phyloP scores from a whole-genome alignment of 345 rosid species.

The Excoecaria cochinchinensis region DNA sequence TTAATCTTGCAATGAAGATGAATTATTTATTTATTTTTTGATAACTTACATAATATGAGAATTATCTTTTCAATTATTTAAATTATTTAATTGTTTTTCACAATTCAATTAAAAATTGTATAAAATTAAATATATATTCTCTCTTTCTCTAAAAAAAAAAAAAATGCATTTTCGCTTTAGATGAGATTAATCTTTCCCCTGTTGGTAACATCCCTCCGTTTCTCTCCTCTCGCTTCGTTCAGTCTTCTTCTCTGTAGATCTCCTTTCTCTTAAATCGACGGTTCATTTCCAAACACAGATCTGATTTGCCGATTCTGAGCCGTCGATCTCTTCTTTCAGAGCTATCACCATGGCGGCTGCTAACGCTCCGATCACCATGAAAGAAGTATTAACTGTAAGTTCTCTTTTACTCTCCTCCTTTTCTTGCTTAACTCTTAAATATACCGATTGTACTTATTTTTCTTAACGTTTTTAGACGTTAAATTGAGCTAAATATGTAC shows the following conservation, averaged over 20 bases:
- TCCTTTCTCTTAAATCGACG: conserved; percentile 2
- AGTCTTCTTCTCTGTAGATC: not conserved
- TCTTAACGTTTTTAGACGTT: not conserved
- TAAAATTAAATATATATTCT: no score
- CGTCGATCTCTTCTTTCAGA: conserved; percentile 37
- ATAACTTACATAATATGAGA: no score
- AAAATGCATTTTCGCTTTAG: not conserved
- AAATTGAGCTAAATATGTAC: not conserved
- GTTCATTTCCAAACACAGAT: conserved; percentile 32
- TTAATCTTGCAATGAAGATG: no score
- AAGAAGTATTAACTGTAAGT: conserved; percentile 76
- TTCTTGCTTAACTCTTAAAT: not conserved
- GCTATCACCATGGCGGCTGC: conserved; percentile 75
- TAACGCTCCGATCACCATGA: conserved; percentile 90
- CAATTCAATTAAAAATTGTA: no score
- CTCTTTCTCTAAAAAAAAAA: no score
- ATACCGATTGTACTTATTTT: not conserved
- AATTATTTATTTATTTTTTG: no score
- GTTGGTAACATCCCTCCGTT: not conserved
- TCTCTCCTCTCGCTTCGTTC: not conserved
- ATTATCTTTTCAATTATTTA: no score
- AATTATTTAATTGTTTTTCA: no score
- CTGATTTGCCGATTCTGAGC: conserved; percentile 32
- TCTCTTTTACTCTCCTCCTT: not conserved
- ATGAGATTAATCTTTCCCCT: not conserved